Base-by-base conservation (phyloP, 768 basidiomycete species). In the Kwoniella bestiolae region DNA sequence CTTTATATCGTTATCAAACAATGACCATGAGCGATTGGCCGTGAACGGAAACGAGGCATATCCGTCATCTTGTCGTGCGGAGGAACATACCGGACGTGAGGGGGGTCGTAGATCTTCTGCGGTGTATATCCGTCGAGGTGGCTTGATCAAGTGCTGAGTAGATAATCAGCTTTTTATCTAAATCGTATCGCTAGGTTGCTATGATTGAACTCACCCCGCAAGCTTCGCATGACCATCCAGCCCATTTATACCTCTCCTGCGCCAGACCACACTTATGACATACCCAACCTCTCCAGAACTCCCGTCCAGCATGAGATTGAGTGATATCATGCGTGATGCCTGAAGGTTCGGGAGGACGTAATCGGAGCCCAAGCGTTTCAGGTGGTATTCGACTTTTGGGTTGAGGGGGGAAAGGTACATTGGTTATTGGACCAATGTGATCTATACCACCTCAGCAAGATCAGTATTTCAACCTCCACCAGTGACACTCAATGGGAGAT, bases 141-240 rank as follows among this genome's bases (percentile, higher is more conserved):
- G 65, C 7, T 21, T 34, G 23, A 67, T 59, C 21, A 50, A 29
- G 16, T 59, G 34, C 55, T 70, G 49, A 14, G 21, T 14, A 61
- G 16, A 28, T n/a, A n/a, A n/a, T n/a, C n/a, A n/a, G n/a, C n/a
- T n/a, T n/a, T n/a, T n/a, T n/a, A n/a, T n/a, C n/a, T n/a, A n/a
- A n/a, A 41, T 41, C 38, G 18, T 41, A 41, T 41, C 38, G 38
- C 3, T 41, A 41, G 12, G 12, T 41, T 41, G 18, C 38, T 41
- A 41, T 41, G 12, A 41, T 11, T n/a, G 18, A 59, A 68, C 69
- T 56, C 35, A 76, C 75, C n/a, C 63, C 45, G 56, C 78, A 79
- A 25, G 64, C 70, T n/a, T 79, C 76, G 47, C 78, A 80, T 23
- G 60, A 65, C 78, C 78, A 80, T 5, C 70, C 76, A 44, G 52